These are phyloP conservation scores for Diaporthe sp. DNA, from an alignment of 2,329 filamentous ascomycete species.

Conservation along the genomic window DNA sequence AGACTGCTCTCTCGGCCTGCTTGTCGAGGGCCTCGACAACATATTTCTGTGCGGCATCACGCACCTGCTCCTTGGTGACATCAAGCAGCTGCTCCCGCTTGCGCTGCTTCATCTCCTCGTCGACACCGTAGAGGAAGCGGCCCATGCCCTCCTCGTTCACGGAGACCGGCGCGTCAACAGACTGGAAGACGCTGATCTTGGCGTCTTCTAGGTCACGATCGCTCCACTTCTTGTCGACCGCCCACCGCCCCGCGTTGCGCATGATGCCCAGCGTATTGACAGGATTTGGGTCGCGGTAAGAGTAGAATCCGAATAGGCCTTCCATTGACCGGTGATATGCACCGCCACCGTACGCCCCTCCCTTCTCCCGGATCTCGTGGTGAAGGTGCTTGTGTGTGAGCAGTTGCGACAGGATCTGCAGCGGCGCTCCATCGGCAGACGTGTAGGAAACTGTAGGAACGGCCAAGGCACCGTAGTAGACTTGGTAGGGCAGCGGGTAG, in stretches of 20 bases:
- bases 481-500: constrained; percentile 95
- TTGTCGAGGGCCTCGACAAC: constrained; percentile 76
- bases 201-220: constrained; percentile 92
- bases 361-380: constrained; percentile 97
- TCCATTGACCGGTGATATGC: constrained; percentile 85
- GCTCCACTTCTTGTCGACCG: constrained; percentile 83
- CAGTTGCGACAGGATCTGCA: constrained; percentile 90
- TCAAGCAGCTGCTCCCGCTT: constrained; percentile 88
- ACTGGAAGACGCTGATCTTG: constrained; percentile 94
- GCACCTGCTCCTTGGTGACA: constrained; percentile 84
- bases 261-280: constrained; percentile 89
- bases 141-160: constrained; percentile 91
- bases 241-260: constrained; percentile 85
- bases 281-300: constrained; percentile 93
- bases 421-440: constrained; percentile 78
- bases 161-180: constrained; percentile 87
- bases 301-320: constrained; percentile 94
- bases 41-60: constrained; percentile 84
- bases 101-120: constrained; percentile 88
- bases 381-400: constrained; percentile 97
- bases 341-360: constrained; percentile 94
- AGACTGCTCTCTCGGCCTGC: constrained; percentile 72
- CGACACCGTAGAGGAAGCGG: constrained; percentile 86
- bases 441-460: constrained; percentile 88
- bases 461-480: constrained; percentile 91